These are phyloP conservation scores for Xylaria sp. DNA, from an alignment of 2,329 filamentous ascomycete genomes.

Conservation along the genomic window DNA sequence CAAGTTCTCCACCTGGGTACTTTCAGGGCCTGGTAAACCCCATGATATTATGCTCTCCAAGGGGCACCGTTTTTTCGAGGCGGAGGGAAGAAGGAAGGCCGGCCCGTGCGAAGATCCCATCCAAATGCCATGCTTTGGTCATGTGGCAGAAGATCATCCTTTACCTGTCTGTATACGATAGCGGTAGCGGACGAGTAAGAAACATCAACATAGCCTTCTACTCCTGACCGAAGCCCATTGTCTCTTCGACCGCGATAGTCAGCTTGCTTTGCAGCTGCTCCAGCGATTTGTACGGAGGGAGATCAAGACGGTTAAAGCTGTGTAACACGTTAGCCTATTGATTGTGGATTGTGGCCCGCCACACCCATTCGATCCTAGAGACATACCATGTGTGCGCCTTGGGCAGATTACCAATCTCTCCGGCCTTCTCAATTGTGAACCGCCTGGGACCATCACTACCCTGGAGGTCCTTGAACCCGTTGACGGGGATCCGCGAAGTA, in stretches of 20 bases:
- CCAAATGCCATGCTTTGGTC: constrained; percentile 13
- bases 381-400: constrained; percentile 98
- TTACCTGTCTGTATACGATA: constrained; percentile 32
- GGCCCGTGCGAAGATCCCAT: constrained; percentile 16
- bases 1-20: neutral
- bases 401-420: constrained; percentile 85
- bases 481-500: constrained; percentile 96
- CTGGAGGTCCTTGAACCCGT: constrained; percentile 98
- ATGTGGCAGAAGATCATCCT: constrained; percentile 19
- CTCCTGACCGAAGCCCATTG: constrained; percentile 97
- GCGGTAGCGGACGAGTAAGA: constrained; percentile 8
- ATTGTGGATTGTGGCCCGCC: neutral
- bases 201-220: constrained; percentile 49
- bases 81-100: constrained; percentile 3
- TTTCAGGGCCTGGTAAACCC: neutral
- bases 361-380: constrained; percentile 5
- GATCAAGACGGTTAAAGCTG: constrained; percentile 95
- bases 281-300: constrained; percentile 88
- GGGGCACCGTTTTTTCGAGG: neutral
- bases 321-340: constrained; percentile 24
- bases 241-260: constrained; percentile 97
- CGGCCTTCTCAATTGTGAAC: constrained; percentile 98
- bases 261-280: constrained; percentile 87
- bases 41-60: neutral
- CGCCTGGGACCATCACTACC: constrained; percentile 92